Evolutionary conservation across 176 grass and related monocot species (phyloP).

Genomic region (Rhynchospora breviuscula): DNA sequence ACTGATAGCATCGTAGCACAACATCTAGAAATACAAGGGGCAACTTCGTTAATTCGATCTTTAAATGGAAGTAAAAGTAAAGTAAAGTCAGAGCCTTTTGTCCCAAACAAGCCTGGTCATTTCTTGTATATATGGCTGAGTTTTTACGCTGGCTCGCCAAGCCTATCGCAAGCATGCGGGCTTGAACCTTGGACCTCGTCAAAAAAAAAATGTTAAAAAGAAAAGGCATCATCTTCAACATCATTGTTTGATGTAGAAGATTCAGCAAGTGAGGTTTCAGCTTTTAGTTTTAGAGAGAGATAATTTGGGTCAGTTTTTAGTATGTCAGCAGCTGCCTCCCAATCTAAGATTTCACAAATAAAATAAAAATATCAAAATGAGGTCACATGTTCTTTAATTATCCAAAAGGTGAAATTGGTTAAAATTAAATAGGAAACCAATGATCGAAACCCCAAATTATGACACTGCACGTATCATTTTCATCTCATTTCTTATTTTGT

Average conservation of each 20-base stretch:
- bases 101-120: no score
- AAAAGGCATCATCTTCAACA: conserved; percentile 15
- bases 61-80: not conserved
- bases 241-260: conserved; percentile 3
- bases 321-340: conserved; percentile 70
- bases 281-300: conserved; percentile 24
- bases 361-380: conserved; percentile 13
- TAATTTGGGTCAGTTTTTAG: conserved; percentile 25
- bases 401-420: not conserved
- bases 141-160: no score
- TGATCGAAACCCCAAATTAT: not conserved
- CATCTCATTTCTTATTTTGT: not conserved
- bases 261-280: not conserved
- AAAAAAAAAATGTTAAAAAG: not conserved
- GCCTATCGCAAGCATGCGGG: no score
- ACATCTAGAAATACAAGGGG: not conserved
- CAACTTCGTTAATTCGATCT: not conserved
- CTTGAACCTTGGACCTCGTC: no score
- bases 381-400: not conserved
- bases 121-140: no score
- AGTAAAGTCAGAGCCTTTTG: no score
- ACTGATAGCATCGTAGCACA: not conserved
- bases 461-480: not conserved
- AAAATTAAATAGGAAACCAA: not conserved
- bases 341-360: conserved; percentile 47